Base-by-base conservation (phyloP, 2,329 filamentous ascomycete species). In the Arthrobotrys sphaeroides region DNA sequence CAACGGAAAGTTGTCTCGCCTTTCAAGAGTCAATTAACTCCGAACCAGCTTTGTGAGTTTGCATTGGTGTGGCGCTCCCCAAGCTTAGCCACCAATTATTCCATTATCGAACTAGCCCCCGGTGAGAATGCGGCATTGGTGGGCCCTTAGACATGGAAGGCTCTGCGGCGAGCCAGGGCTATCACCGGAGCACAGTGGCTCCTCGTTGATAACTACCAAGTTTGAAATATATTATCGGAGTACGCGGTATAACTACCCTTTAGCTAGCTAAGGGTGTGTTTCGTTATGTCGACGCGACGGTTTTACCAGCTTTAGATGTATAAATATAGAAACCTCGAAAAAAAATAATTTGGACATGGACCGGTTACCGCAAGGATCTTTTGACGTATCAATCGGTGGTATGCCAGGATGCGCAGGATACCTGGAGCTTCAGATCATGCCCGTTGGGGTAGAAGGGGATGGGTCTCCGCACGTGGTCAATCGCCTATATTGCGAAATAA, bases 301-400 rank as follows among this genome's bases (percentile, higher is more conserved):
- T n/a, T 42, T 62, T 18, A 20, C 45, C 24, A 24, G 45, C 3
- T 26, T n/a, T 10, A 38, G n/a, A 38, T 59, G 28, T 26, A 33
- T 38, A 62, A 62, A 67, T 67, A 74, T 74, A 74, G 70, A 74
- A 67, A 38, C n/a, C n/a, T n/a, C n/a, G n/a, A n/a, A n/a, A n/a
- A n/a, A n/a, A n/a, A n/a, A n/a, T n/a, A n/a, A n/a, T n/a, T 43
- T 62, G n/a, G 20, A 45, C 61, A 61, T 45, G 45, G 61, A 67
- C 69, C 31, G 68, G 42, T 33, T 53, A 60, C 42, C 28, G n/a
- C 31, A 60, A 53, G 47, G 51, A 20, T 42, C n/a, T 24, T 18
- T 36, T 12, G 18, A 55, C 7, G 18, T 38, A 38, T 38, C 31
- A 55, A 55, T 26, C 26, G 43, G 5, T 20, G 36, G 28, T 24